Conservation (phyloP, 495 filamentous ascomycete species). For the Podospora comata region DNA sequence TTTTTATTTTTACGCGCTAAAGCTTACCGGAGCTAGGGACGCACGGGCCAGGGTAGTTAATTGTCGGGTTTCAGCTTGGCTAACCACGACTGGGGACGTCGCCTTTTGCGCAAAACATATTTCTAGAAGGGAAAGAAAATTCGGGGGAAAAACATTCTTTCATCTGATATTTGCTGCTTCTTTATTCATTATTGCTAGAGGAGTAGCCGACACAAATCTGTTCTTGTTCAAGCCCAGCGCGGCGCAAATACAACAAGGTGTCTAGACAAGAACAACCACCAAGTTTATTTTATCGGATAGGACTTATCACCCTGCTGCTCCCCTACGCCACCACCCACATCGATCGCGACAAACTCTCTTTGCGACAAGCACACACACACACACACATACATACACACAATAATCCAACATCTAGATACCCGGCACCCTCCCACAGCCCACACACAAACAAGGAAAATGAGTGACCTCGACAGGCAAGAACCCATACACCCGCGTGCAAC, state of each 20-base stretch:
- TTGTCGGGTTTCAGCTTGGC: not conserved
- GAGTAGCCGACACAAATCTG: not conserved
- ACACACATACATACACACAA: no score
- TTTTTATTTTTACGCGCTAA: not conserved
- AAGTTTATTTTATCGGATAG: constrained; percentile 1
- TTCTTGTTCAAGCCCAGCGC: not conserved
- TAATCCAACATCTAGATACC: no score
- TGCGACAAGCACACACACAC: no score
- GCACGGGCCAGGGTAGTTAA: not conserved
- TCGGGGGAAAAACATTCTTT: no score
- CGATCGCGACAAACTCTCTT: not conserved
- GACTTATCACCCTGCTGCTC: not conserved
- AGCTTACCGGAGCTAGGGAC: not conserved
- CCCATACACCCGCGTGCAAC: not conserved
- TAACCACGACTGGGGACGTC: not conserved
- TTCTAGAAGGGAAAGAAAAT: no score
- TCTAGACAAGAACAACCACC: not conserved
- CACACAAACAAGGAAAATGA: constrained; percentile 19
- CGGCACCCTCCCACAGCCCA: no score
- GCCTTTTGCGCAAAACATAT: not conserved
- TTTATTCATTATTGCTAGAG: not conserved
- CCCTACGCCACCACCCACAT: not conserved
- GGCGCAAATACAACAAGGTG: not conserved
- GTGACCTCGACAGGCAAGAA: constrained; percentile 34
- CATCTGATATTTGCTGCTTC: not conserved